Conservation (phyloP, 208 protist genomes). For the Acanthamoeba culbertsoni region DNA sequence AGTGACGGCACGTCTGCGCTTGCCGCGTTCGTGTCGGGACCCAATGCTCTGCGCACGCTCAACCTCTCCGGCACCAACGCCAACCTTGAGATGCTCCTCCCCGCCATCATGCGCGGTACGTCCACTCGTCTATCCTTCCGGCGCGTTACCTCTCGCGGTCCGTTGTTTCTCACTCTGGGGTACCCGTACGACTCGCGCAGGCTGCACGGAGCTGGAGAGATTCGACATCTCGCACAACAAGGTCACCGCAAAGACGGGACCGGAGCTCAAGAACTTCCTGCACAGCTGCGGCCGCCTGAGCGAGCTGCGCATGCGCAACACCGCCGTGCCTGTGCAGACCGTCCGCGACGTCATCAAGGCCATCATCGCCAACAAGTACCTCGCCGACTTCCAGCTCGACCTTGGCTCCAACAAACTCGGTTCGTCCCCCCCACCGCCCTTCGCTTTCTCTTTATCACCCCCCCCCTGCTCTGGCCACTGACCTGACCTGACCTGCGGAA, state of each 20-base stretch:
- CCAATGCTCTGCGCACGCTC: constrained; percentile 61
- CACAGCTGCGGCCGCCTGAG: constrained; percentile 48
- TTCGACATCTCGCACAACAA: constrained; percentile 74
- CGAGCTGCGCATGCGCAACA: constrained; percentile 63
- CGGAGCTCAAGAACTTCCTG: constrained; percentile 66
- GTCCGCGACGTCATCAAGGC: constrained; percentile 68
- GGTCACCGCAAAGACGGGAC: constrained; percentile 63
- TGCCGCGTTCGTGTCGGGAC: constrained; percentile 59
- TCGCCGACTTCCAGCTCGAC: constrained; percentile 69
- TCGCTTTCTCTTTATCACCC: not conserved
- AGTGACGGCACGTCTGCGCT: constrained; percentile 70
- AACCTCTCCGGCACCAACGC: constrained; percentile 58
- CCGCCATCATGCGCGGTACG: not conserved
- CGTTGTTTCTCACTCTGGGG: not conserved
- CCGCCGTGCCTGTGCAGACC: constrained; percentile 66
- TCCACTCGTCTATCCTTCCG: not conserved
- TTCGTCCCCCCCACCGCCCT: not conserved
- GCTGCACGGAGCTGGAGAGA: constrained; percentile 69
- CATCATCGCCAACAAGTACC: constrained; percentile 70
- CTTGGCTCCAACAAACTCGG: constrained; percentile 34
- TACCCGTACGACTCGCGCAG: not conserved
- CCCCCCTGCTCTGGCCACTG: too few species aligned
- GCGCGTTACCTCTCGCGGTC: too few species aligned
- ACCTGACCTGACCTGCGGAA: too few species aligned
- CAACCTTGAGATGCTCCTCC: constrained; percentile 51